Evolutionary conservation across 2,329 filamentous ascomycete genomes (phyloP).

Genomic region (Aspergillus spinulosporus): DNA sequence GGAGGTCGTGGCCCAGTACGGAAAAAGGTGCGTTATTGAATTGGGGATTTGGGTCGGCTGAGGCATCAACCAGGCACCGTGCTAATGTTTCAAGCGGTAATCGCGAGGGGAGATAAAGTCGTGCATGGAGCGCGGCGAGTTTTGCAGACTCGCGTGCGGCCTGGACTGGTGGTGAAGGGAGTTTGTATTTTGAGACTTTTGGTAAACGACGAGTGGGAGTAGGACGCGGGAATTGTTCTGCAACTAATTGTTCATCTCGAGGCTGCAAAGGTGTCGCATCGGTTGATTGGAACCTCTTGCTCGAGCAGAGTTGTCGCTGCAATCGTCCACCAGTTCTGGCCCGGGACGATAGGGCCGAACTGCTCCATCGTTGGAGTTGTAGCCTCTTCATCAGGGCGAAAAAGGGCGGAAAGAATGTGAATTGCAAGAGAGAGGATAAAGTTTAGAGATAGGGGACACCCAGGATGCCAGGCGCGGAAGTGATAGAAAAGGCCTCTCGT

Average conservation of each 20-base stretch:
- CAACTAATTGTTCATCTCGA: conserved; percentile 29
- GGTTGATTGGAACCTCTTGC: conserved; percentile 46
- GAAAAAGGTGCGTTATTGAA: conserved; percentile 90
- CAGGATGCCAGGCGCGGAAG: conserved; percentile 17
- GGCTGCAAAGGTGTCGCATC: conserved; percentile 32
- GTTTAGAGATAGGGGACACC: conserved; percentile 18
- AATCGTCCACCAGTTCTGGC: conserved; percentile 43
- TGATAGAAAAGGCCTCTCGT: conserved; percentile 14
- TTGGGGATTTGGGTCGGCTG: conserved; percentile 73
- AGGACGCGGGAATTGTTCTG: conserved; percentile 27
- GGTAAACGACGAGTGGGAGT: conserved; percentile 27
- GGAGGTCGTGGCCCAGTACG: conserved; percentile 75
- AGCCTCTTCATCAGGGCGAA: conserved; percentile 51
- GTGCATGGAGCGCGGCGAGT: conserved; percentile 87
- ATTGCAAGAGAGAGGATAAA: conserved; percentile 5
- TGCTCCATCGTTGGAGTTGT: conserved; percentile 55
- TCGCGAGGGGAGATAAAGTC: conserved; percentile 76
- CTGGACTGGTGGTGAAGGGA: conserved; percentile 71
- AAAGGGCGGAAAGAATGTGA: conserved; percentile 13
- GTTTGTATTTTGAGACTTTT: conserved; percentile 42
- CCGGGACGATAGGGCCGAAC: conserved; percentile 50
- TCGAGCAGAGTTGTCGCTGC: conserved; percentile 38
- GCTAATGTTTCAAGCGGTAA: conserved; percentile 85
- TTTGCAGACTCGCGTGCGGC: conserved; percentile 75
- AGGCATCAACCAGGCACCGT: conserved; percentile 78